phyloP scores from a whole-genome alignment of 1,284 basidiomycete species.

The Apiotrichum gamsii region DNA sequence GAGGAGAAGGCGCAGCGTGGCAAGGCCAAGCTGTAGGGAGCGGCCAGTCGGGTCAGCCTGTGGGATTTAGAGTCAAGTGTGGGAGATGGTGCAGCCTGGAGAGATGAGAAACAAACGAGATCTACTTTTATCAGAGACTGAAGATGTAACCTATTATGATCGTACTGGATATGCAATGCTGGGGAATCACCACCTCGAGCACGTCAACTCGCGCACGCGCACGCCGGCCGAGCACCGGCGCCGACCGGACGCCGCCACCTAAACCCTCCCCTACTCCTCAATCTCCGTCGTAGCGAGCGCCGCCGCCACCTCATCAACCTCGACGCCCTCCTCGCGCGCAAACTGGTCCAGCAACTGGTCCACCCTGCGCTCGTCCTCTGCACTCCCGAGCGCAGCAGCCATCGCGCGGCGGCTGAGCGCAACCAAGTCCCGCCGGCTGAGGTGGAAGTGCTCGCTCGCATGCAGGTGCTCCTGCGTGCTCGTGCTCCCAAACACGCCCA shows the following conservation, averaged over 20 bases:
- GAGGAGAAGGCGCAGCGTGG: conserved; percentile 25
- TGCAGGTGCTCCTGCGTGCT: conserved; percentile 23
- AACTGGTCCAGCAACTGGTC: conserved; percentile 5
- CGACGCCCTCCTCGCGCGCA: conserved; percentile 4
- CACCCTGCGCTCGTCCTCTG: conserved; percentile 4
- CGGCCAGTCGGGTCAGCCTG: no score
- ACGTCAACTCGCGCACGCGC: no score
- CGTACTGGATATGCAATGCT: no score
- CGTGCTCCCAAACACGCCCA: conserved; percentile 27
- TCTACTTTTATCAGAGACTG: no score
- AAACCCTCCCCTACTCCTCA: no score
- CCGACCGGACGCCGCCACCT: no score
- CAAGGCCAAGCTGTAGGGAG: conserved; percentile 32
- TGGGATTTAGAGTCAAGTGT: no score
- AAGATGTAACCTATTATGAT: no score
- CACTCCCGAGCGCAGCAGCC: conserved; percentile 14
- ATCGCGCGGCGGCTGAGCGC: conserved; percentile 20
- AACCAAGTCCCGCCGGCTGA: conserved; percentile 20
- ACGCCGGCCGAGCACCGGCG: no score
- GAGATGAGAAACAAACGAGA: no score
- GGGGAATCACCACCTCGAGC: no score
- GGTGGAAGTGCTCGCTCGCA: conserved; percentile 22
- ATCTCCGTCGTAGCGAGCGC: background rate
- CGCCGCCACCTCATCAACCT: background rate
- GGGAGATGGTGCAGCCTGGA: no score